Conservation (phyloP, 257 asterid genomes). For the Coffea canephora region DNA sequence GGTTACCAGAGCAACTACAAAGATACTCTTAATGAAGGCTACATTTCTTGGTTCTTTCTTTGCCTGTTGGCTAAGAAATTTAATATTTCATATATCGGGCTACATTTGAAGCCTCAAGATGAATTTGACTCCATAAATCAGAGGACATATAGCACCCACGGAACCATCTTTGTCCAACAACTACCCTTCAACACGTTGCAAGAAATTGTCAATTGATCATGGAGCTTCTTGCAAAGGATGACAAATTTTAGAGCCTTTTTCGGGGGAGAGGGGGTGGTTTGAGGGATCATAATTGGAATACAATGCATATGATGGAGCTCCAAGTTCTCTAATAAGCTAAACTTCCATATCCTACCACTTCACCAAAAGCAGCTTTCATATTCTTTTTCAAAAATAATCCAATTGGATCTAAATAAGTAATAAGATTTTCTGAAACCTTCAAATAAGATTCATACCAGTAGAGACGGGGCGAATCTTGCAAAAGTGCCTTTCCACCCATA, state of each 20-base stretch:
- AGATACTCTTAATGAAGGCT: neutral
- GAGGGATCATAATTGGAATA: neutral
- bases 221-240: neutral
- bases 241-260: neutral
- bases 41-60: no score
- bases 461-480: conserved; percentile 80
- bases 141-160: neutral
- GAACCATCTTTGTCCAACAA: neutral
- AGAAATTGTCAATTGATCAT: neutral
- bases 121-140: neutral
- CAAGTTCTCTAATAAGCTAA: neutral
- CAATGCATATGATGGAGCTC: neutral
- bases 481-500: conserved; percentile 73
- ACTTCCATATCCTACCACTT: neutral
- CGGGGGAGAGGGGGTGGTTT: no score
- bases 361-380: neutral
- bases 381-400: neutral
- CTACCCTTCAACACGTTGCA: neutral
- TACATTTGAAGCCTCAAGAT: no score
- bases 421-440: neutral
- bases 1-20: neutral
- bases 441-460: conserved; percentile 58
- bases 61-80: no score
- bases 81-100: no score
- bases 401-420: neutral